These are phyloP conservation scores for Euphrasia confusa DNA, from an alignment of 257 asterid species.

Conservation along the genomic window DNA sequence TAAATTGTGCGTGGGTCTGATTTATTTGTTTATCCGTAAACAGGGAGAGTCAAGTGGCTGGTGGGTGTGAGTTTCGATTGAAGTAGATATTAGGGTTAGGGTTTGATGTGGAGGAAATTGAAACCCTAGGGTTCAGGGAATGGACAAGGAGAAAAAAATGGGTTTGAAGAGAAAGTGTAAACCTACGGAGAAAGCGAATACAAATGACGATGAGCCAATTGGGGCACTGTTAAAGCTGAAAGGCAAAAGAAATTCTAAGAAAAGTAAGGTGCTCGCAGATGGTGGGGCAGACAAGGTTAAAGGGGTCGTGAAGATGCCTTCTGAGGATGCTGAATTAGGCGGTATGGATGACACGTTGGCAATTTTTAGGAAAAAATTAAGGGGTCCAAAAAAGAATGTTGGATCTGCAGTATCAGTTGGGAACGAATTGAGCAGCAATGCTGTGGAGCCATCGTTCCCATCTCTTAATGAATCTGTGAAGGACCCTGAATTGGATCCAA, in stretches of 20 bases:
- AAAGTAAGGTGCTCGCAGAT: constrained; percentile 43
- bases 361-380: constrained; percentile 73
- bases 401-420: constrained; percentile 32
- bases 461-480: constrained; percentile 30
- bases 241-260: constrained; percentile 52
- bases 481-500: constrained; percentile 27
- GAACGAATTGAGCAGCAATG: constrained; percentile 27
- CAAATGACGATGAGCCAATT: constrained; percentile 84
- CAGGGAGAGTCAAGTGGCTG: constrained; percentile 32
- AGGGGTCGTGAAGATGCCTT: constrained; percentile 36
- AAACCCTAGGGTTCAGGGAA: constrained; percentile 47
- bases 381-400: constrained; percentile 63
- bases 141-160: constrained; percentile 60
- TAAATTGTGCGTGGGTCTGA: constrained; percentile 16
- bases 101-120: constrained; percentile 53
- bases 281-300: constrained; percentile 37
- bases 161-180: constrained; percentile 50
- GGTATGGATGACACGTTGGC: constrained; percentile 96
- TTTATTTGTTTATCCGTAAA: constrained; percentile 5
- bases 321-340: constrained; percentile 48
- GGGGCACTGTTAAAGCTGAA: constrained; percentile 70
- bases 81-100: constrained; percentile 41
- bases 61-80: constrained; percentile 30
- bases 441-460: constrained; percentile 30
- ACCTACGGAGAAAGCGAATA: constrained; percentile 38